phyloP scores from a whole-genome alignment of 225 moss, liverwort and hornwort genomes.

The Neckera pumila region DNA sequence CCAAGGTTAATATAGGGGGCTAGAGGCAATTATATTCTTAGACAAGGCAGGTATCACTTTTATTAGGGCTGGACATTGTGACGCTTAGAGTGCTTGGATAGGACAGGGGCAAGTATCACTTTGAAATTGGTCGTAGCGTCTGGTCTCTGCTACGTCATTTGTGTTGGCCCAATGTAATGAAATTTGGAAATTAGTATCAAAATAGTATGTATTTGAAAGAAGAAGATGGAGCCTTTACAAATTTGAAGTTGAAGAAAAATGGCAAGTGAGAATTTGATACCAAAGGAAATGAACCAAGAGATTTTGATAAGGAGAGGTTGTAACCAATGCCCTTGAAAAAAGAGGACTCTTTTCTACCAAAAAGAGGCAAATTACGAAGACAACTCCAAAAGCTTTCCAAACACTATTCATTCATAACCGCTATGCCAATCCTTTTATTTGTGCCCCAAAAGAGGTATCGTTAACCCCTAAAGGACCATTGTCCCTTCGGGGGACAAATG shows the following conservation, averaged over 20 bases:
- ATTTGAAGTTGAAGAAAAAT: neutral
- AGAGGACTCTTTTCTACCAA: neutral
- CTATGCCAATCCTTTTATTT: neutral
- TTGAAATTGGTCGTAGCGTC: fast-evolving
- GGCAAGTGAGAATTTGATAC: neutral
- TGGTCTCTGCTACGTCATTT: fast-evolving
- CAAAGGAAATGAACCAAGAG: neutral
- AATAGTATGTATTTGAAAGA: neutral
- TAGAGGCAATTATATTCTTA: fast-evolving
- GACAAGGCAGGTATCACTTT: fast-evolving
- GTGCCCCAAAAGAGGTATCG: neutral
- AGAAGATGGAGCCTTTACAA: fast-evolving
- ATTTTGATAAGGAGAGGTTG: neutral
- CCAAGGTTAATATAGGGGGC: fast-evolving
- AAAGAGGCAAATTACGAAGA: fast-evolving
- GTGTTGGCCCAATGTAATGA: neutral
- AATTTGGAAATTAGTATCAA: neutral
- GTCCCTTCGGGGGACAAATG: too few species aligned
- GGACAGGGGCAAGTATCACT: fast-evolving
- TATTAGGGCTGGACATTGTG: neutral
- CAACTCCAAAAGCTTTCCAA: neutral
- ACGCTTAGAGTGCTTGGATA: neutral
- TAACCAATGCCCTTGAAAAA: neutral
- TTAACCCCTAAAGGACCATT: too few species aligned
- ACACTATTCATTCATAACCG: too few species aligned